phyloP scores from a whole-genome alignment of 2,329 filamentous ascomycete genomes.

The Trichophyton schoenleinii region DNA sequence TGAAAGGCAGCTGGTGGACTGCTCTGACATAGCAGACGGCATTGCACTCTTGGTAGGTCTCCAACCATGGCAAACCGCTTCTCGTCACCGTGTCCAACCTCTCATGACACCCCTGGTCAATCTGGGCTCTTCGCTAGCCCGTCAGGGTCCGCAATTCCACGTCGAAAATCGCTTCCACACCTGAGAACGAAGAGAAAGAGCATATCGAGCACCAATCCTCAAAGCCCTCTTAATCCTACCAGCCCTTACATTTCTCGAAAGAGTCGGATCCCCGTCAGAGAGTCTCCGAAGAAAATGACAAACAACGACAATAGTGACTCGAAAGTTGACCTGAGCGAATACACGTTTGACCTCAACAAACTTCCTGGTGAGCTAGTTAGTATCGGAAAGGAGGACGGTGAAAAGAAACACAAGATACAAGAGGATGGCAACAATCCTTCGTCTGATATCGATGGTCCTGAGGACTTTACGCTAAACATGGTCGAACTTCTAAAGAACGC shows the following conservation, averaged over 20 bases:
- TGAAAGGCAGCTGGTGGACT: neutral
- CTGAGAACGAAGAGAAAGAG: neutral
- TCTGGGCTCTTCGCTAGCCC: slow-evolving; percentile 28
- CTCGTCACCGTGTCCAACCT: slow-evolving; percentile 27
- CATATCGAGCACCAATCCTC: neutral
- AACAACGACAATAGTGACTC: slow-evolving; percentile 22
- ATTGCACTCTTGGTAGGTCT: neutral
- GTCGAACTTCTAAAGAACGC: slow-evolving; percentile 27
- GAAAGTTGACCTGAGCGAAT: slow-evolving; percentile 30
- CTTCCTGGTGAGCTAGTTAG: slow-evolving; percentile 21
- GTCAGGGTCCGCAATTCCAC: slow-evolving; percentile 27
- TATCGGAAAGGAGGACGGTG: slow-evolving; percentile 10
- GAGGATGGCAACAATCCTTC: slow-evolving; percentile 18
- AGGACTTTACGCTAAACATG: slow-evolving; percentile 33
- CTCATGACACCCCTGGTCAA: slow-evolving; percentile 32
- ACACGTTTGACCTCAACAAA: slow-evolving; percentile 29
- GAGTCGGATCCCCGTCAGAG: neutral
- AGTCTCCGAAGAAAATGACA: neutral
- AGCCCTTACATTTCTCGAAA: neutral
- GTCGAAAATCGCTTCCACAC: neutral
- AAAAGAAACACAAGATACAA: slow-evolving; percentile 17
- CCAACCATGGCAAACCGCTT: slow-evolving; percentile 15
- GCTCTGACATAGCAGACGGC: neutral
- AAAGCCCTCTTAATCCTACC: neutral
- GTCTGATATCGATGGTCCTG: slow-evolving; percentile 30